A percentile compares a stretch with the other conserved stretches of the same genome.
These are phyloP conservation scores for Phyllostachys edulis DNA, from an alignment of 176 grass and related monocot genomes.

Conservation along the genomic window DNA sequence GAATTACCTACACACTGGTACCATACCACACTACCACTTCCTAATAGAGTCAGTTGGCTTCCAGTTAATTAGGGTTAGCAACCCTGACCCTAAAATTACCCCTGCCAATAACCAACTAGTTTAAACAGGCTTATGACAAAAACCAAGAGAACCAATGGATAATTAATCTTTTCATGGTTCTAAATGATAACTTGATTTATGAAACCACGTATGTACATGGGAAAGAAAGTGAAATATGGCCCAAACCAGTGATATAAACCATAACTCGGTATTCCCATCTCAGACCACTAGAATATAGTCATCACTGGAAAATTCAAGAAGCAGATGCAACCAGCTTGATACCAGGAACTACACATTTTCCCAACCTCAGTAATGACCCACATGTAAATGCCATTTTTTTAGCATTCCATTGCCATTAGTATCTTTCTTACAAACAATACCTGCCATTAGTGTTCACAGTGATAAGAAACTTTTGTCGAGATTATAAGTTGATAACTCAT, in stretches of 20 bases:
- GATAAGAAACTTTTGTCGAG: neutral
- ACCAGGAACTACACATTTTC: neutral
- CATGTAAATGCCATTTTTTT: neutral
- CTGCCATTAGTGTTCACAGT: neutral
- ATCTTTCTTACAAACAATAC: neutral
- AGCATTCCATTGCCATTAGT: neutral
- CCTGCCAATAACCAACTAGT: neutral
- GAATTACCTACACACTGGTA: neutral
- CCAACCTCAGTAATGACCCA: neutral
- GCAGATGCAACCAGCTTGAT: neutral
- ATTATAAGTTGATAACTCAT: neutral
- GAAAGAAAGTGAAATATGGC: neutral
- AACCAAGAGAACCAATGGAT: neutral
- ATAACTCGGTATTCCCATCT: neutral
- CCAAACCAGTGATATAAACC: neutral
- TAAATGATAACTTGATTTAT: neutral
- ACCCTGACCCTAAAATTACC: neutral
- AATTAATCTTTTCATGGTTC: neutral
- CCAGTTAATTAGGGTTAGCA: neutral
- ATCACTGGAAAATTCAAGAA: neutral
- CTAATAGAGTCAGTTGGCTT: neutral
- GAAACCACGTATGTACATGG: neutral
- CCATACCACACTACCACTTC: neutral
- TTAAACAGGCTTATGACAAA: neutral
- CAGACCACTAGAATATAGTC: neutral